These are phyloP conservation scores for Xylaria sp. DNA, from an alignment of 2,329 filamentous ascomycete genomes.

Conservation along the genomic window DNA sequence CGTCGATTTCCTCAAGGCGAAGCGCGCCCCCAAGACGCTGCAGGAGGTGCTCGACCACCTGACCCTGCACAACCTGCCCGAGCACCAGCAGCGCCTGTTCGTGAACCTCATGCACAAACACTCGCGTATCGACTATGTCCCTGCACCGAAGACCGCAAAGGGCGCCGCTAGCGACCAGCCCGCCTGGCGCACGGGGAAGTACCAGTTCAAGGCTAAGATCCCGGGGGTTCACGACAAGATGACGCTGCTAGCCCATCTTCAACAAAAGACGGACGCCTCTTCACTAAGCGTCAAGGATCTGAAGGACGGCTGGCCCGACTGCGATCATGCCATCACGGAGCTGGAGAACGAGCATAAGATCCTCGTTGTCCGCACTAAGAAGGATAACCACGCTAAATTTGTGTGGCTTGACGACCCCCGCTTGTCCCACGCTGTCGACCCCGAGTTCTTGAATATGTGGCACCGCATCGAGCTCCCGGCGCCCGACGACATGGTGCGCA, in stretches of 20 bases:
- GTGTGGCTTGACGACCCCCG: constrained; percentile 90
- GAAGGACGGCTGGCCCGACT: constrained; percentile 94
- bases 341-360: constrained; percentile 83
- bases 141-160: constrained; percentile 53
- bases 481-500: constrained; percentile 76
- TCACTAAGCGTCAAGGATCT: constrained; percentile 88
- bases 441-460: constrained; percentile 87
- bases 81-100: constrained; percentile 71
- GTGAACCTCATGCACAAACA: constrained; percentile 74
- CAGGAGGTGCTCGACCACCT: constrained; percentile 83
- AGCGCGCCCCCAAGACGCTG: constrained; percentile 74
- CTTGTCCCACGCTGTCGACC: constrained; percentile 78
- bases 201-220: constrained; percentile 84
- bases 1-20: constrained; percentile 81
- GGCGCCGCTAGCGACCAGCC: constrained; percentile 56
- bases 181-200: constrained; percentile 75
- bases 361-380: constrained; percentile 88
- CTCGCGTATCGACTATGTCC: constrained; percentile 66
- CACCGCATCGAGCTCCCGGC: constrained; percentile 80
- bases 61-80: constrained; percentile 71
- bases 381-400: constrained; percentile 85
- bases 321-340: constrained; percentile 78
- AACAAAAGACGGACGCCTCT: constrained; percentile 81
- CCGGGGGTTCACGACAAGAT: constrained; percentile 79
- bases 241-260: constrained; percentile 82